phyloP scores from a whole-genome alignment of 345 rosid genomes.

The Acer saccharum region DNA sequence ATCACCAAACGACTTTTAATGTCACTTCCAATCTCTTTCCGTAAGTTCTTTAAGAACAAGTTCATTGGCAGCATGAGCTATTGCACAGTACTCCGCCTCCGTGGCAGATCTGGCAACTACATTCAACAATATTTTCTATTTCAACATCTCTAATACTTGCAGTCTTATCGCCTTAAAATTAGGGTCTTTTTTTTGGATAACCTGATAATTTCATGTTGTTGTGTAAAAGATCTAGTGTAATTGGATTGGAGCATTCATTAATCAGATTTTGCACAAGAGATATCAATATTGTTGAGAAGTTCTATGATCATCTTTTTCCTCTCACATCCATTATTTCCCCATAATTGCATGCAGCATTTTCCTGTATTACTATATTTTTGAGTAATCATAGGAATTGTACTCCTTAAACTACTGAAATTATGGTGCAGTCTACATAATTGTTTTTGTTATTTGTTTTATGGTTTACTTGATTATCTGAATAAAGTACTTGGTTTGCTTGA shows the following conservation, averaged over 20 bases:
- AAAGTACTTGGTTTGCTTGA: constrained; percentile 5
- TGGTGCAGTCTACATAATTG: neutral
- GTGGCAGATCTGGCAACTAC: too few relatives aligned
- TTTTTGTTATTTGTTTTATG: neutral
- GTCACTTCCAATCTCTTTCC: too few relatives aligned
- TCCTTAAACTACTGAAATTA: neutral
- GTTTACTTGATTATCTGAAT: neutral
- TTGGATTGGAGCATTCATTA: neutral
- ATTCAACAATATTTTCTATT: too few relatives aligned
- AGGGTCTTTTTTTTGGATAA: neutral
- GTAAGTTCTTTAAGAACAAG: too few relatives aligned
- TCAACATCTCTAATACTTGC: neutral
- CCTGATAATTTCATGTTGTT: neutral
- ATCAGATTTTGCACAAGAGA: neutral
- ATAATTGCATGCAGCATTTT: neutral
- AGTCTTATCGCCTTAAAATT: neutral
- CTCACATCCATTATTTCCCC: neutral
- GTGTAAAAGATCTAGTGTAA: neutral
- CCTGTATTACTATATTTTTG: neutral
- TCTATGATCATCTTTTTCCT: neutral
- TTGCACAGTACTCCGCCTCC: neutral
- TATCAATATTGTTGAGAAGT: neutral
- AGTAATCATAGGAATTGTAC: neutral
- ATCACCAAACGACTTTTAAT: too few relatives aligned
- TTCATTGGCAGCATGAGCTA: too few relatives aligned